Percentiles rank a stretch among this genome's conserved stretches.
phyloP scores from a whole-genome alignment of 1,284 basidiomycete species.

The Calocybe gambosa region DNA sequence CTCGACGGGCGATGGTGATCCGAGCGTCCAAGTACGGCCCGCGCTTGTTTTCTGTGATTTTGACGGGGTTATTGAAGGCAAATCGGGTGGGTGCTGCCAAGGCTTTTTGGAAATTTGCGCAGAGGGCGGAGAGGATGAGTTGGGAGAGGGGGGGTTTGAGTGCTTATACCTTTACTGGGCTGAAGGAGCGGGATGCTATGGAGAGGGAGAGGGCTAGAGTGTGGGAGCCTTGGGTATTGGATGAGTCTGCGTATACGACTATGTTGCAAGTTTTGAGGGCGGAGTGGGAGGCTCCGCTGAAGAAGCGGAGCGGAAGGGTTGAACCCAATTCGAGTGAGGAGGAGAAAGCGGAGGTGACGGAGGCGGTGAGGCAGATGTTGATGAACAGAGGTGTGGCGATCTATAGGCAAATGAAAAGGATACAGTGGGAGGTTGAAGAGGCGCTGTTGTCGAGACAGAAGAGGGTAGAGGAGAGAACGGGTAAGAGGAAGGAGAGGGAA shows the following conservation, averaged over 20 bases:
- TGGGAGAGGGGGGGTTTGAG: constrained; percentile 23
- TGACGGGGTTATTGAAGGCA: constrained; percentile 56
- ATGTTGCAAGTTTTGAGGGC: background rate
- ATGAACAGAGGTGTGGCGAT: background rate
- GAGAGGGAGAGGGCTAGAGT: background rate
- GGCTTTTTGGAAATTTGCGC: constrained; percentile 56
- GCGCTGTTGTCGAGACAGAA: constrained; percentile 2
- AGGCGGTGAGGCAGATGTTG: background rate
- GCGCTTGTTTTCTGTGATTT: constrained; percentile 46
- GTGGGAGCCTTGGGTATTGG: background rate
- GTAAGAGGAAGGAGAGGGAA: constrained; percentile 15
- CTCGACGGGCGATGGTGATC: constrained; percentile 27
- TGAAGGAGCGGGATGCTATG: background rate
- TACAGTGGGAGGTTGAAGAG: background rate
- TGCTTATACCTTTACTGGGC: background rate
- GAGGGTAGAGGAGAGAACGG: constrained; percentile 5
- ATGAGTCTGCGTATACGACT: background rate
- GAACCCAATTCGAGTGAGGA: background rate
- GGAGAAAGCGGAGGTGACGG: background rate
- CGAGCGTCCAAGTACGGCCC: constrained; percentile 51
- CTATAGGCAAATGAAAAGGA: constrained; percentile 2
- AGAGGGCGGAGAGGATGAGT: constrained; percentile 48
- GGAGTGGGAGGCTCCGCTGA: background rate
- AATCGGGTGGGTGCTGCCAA: constrained; percentile 53
- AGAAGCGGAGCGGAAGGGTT: background rate